Evolutionary conservation across 192 early-diverging fungal genomes (phyloP).

Genomic region (Geosiphon pyriformis): DNA sequence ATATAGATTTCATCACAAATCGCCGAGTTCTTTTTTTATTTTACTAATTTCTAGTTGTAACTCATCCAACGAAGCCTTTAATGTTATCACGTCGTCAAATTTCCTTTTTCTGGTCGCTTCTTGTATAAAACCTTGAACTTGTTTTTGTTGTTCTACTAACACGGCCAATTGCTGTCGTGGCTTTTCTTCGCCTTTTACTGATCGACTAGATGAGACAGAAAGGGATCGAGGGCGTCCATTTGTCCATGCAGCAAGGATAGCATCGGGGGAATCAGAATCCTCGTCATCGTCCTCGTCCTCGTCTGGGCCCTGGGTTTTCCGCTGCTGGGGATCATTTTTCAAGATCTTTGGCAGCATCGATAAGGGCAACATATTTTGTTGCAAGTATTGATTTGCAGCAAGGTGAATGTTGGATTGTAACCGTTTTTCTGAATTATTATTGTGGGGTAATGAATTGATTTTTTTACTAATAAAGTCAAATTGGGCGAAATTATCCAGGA

Average conservation of each 20-base stretch:
- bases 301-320: conserved; percentile 5
- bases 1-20: conserved; percentile 13
- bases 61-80: conserved; percentile 59
- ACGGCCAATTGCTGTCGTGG: conserved; percentile 43
- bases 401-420: conserved; percentile 60
- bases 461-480: conserved; percentile 59
- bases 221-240: conserved; percentile 20
- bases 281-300: conserved; percentile 15
- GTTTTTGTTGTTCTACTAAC: conserved; percentile 61
- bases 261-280: not conserved
- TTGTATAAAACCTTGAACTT: conserved; percentile 57
- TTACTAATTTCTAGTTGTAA: conserved; percentile 55
- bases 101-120: conserved; percentile 60
- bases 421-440: conserved; percentile 43
- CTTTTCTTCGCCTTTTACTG: conserved; percentile 30
- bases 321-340: conserved; percentile 26
- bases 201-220: conserved; percentile 28
- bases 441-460: conserved; percentile 49
- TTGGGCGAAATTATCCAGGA: conserved; percentile 58
- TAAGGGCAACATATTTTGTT: conserved; percentile 73
- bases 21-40: conserved; percentile 19
- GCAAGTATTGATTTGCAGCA: conserved; percentile 63
- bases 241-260: not conserved
- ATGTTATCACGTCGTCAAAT: conserved; percentile 65
- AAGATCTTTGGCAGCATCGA: conserved; percentile 61